Base-by-base conservation (phyloP, 164 flowering plant species). In the Annona squamosa region DNA sequence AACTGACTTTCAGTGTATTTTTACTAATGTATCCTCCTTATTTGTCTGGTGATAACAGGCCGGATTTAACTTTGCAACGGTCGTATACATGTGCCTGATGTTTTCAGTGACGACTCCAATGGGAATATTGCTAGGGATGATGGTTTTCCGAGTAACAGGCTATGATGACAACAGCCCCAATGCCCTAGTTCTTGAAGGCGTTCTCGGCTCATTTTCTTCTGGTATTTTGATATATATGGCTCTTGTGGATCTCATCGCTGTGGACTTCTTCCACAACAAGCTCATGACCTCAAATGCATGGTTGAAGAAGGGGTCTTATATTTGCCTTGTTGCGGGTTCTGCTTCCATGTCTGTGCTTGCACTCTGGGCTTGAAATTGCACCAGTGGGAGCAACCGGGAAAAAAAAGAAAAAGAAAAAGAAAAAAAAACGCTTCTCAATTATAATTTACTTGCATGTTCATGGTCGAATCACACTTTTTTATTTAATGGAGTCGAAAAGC, bases 221-320 rank as follows among this genome's bases (percentile, higher is more conserved):
- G 93, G 96, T 4, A 80, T 91, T 18, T 82, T 91, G 10, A 85
- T 91, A 37, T 89, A 91, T 85, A 89, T 89, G 93, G 91, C 88
- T 17, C 86, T 91, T 0, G 96, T 91, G 0, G 91, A 91, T 81
- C 90, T 89, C 37, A 83, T 91, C 17, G 87, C 92, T 0, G 83
- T 73, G 12, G 96, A 91, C 80, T 91, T 91, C 81, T 91, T 91
- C 77, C 91, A 89, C 63, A 91, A 87, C 85, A 87, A 86, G 83
- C 43, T 86, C 80, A 89, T 89, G 87, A 75, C 41, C 65, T 86
- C 89, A 0, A 57, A 69, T 16, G 66, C 67, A 2, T 79, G 80
- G 81, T 45, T 88, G 84, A 89, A 83, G 69, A 88, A 88, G 79
- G 81, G 71, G 0, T 87, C 84, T 48, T 91, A 74, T 70, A 47